Conservation (phyloP, 2,329 filamentous ascomycete genomes). For the Magnaporthiopsis poae region DNA sequence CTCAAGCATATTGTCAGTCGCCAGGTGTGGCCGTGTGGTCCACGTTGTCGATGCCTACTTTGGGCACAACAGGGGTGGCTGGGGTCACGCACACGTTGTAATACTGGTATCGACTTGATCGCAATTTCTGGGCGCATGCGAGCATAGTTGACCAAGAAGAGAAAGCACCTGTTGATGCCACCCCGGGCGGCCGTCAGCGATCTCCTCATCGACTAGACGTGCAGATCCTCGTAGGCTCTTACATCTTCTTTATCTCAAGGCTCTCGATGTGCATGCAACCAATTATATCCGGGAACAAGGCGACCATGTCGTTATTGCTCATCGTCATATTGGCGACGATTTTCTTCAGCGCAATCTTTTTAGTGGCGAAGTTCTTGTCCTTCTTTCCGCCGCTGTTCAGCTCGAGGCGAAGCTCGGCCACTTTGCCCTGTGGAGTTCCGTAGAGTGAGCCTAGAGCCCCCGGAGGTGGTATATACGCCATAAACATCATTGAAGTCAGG, state of each 20-base stretch:
- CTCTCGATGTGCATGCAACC: conserved; percentile 89
- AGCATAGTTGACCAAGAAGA: conserved; percentile 95
- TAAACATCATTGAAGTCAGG: conserved; percentile 33
- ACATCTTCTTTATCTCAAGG: conserved; percentile 99
- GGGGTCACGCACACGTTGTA: conserved; percentile 57
- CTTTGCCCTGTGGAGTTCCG: conserved; percentile 78
- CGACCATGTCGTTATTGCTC: conserved; percentile 99
- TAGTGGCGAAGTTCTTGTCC: conserved; percentile 88
- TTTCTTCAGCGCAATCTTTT: conserved; percentile 98
- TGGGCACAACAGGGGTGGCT: not conserved
- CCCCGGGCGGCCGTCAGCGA: conserved; percentile 1
- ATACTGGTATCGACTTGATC: conserved; percentile 78
- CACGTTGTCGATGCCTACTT: not conserved
- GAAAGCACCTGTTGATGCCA: conserved; percentile 64
- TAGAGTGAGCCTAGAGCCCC: conserved; percentile 35
- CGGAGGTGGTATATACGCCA: conserved; percentile 41
- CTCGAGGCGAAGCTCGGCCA: conserved; percentile 88
- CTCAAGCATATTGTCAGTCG: conserved; percentile 13
- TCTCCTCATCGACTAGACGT: not conserved
- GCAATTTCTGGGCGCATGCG: conserved; percentile 89
- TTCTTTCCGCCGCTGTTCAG: conserved; percentile 91
- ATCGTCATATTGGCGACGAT: conserved; percentile 99
- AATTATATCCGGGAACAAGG: conserved; percentile 89
- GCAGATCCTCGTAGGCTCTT: conserved; percentile 22
- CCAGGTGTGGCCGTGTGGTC: not conserved